Base-by-base conservation (phyloP, 345 rosid species). In the Mallotus nudiflorus region DNA sequence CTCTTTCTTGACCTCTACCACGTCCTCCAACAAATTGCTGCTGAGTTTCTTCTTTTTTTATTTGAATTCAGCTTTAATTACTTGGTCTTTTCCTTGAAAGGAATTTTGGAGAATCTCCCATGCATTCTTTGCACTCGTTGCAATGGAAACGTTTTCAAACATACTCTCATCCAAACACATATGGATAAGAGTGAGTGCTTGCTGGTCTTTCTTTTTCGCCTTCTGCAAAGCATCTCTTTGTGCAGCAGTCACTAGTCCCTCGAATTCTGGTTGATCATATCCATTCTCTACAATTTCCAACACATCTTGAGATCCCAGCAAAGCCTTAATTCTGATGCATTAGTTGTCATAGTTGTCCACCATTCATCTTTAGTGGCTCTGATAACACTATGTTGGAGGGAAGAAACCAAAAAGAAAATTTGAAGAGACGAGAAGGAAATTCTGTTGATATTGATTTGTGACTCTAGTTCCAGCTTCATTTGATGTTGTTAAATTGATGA, bases 31-130 rank as follows among this genome's bases (percentile, higher is more conserved):
- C 15, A 46, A 46, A 46, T 46, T 9, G 51, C 51, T 46, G 51
- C 3, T 46, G 51, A 6, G 51, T 11, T 12, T 46, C 19, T 46
- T n/a, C n/a, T 24, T 53, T 31, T 31, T 20, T 60, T 45, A 35
- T 35, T 24, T 8, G 12, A 60, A 18, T 60, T 60, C 25, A 60
- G 24, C 53, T 18, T 72, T 72, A 12, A 48, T 66, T 0, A 33
- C 80, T 19, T 76, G 66, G 10, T 76, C 68, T 9, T n/a, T 13
- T 14, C 73, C 69, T 51, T 71, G 56, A n/a, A 58, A 63, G 4
- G 44, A 48, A 27, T 33, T 62, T 18, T 75, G n/a, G 16, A 74
- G 55, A 10, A 65, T 65, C 27, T 59, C 35, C 20, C 60, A 35
- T 12, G 54, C 73, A n/a, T 67, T 42, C 3, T 53, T 33, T 8